phyloP scores from a whole-genome alignment of 73 alveolate species.

The Urostyla sp. region DNA sequence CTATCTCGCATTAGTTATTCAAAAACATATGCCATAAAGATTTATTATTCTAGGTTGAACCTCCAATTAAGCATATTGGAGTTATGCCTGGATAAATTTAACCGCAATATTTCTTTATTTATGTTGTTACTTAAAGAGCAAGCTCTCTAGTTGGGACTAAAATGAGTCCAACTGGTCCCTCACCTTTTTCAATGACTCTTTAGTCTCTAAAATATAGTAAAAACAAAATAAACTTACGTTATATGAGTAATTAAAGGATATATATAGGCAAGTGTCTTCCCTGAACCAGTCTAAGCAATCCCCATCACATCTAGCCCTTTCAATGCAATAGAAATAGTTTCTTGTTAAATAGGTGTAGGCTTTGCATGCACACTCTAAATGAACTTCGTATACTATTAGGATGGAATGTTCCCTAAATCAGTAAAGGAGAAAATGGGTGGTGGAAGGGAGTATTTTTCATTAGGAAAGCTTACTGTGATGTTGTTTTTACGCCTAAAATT shows the following conservation, averaged over 20 bases:
- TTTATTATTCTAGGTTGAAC: conserved; percentile 79
- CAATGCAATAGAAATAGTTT: conserved; percentile 88
- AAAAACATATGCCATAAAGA: conserved; percentile 85
- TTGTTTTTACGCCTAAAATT: conserved; percentile 25
- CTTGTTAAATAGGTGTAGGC: conserved; percentile 92
- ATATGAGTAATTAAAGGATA: conserved; percentile 95
- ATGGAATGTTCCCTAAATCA: conserved; percentile 51
- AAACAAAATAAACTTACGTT: too few species aligned
- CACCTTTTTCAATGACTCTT: conserved; percentile 78
- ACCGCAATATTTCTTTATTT: conserved; percentile 67
- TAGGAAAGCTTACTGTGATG: conserved; percentile 74
- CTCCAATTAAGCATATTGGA: conserved; percentile 93
- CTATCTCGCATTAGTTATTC: conserved; percentile 85
- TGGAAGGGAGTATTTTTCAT: conserved; percentile 84
- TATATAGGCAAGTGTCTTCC: conserved; percentile 95
- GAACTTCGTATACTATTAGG: conserved; percentile 65
- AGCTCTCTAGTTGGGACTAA: conserved; percentile 98
- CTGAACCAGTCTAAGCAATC: conserved; percentile 96
- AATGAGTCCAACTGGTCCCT: conserved; percentile 93
- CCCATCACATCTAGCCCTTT: conserved; percentile 96
- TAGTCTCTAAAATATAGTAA: too few species aligned
- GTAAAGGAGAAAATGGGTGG: conserved; percentile 56
- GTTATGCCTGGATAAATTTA: conserved; percentile 73
- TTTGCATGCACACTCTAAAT: conserved; percentile 60
- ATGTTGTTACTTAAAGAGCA: conserved; percentile 74